Percentiles rank a stretch among this genome's conserved stretches.
phyloP scores from a whole-genome alignment of 306 rosid species.

The Trifolium dubium region DNA sequence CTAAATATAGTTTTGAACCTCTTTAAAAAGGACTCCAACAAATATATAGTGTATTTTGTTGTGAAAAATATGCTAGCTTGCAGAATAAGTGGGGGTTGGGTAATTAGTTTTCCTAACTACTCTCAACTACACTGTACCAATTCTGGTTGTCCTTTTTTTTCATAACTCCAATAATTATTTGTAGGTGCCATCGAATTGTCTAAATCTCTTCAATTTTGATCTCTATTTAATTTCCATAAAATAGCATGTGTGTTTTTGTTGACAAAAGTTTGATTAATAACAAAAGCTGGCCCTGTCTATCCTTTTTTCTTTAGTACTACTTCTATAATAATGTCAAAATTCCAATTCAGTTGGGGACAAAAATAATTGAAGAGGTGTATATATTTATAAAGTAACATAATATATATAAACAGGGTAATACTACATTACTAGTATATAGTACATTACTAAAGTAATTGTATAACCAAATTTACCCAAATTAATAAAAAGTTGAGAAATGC shows the following conservation, averaged over 20 bases:
- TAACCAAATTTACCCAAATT: neutral
- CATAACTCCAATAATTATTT: neutral
- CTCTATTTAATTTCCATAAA: neutral
- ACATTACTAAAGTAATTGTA: neutral
- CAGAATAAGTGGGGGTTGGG: slow-evolving; percentile 31
- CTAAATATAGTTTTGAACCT: too few species aligned
- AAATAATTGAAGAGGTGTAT: neutral
- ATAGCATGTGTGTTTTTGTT: neutral
- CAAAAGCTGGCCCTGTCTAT: neutral
- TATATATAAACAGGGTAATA: neutral
- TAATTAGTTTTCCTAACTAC: slow-evolving; percentile 33
- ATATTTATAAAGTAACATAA: neutral
- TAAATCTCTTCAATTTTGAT: neutral
- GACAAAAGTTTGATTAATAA: slow-evolving; percentile 8
- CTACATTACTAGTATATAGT: neutral
- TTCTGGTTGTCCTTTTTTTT: slow-evolving; percentile 16
- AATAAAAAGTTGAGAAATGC: neutral
- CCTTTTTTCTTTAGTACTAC: slow-evolving; percentile 2
- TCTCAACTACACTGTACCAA: slow-evolving; percentile 31
- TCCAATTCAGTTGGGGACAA: neutral
- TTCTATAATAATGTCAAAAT: slow-evolving; percentile 1
- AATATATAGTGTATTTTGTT: neutral
- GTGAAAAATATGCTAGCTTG: neutral
- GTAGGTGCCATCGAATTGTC: slow-evolving; percentile 12
- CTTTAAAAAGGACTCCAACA: too few species aligned